Conservation (phyloP, 139 green algal species). For the Closterium sp. region DNA sequence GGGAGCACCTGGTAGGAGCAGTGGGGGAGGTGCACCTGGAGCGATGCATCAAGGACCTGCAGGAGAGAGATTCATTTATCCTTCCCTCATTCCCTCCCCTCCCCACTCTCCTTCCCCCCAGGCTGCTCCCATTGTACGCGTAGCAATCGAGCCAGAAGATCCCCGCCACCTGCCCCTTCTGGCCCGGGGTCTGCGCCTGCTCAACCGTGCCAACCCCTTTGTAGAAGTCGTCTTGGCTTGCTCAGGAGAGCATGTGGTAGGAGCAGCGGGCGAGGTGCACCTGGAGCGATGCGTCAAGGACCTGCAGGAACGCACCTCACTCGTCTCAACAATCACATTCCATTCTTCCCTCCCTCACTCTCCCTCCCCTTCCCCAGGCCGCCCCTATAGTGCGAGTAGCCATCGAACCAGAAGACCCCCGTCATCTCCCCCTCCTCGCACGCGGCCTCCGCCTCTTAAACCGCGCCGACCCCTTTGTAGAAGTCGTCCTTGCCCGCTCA, state of each 20-base stretch:
- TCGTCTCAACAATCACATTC: not conserved
- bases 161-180: constrained; percentile 78
- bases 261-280: constrained; percentile 94
- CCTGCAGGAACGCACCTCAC: constrained; percentile 55
- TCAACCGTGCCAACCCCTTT: constrained; percentile 90
- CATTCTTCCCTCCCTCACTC: not conserved
- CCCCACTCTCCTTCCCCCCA: no score
- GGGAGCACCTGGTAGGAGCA: constrained; percentile 73
- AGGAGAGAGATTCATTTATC: no score
- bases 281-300: constrained; percentile 95
- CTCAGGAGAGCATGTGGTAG: constrained; percentile 69
- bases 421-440: constrained; percentile 76
- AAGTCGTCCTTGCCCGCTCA: constrained; percentile 55
- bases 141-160: constrained; percentile 84
- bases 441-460: constrained; percentile 88
- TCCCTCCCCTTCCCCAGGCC: constrained; percentile 28
- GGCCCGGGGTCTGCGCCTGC: constrained; percentile 78
- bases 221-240: constrained; percentile 68
- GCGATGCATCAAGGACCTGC: constrained; percentile 57
- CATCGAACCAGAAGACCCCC: constrained; percentile 77
- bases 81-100: not conserved
- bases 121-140: constrained; percentile 82
- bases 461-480: constrained; percentile 86
- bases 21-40: constrained; percentile 97
- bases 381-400: constrained; percentile 90